These are phyloP conservation scores for Verbena officinalis DNA, from an alignment of 257 asterid genomes.

Conservation along the genomic window DNA sequence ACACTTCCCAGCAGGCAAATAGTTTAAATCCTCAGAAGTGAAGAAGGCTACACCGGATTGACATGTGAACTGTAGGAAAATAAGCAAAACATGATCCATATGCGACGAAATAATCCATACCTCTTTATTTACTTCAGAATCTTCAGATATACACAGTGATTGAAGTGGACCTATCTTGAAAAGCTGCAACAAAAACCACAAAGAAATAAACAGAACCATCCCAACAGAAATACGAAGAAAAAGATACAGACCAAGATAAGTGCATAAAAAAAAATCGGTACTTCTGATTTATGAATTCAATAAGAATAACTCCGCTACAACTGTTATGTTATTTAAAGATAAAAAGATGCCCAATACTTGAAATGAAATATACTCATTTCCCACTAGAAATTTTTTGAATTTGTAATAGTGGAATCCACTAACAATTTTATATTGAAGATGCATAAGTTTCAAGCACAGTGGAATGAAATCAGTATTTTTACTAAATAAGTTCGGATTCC, in stretches of 20 bases:
- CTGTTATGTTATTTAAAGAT: slow-evolving; percentile 4
- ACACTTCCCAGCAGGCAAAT: slow-evolving; percentile 1
- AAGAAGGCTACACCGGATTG: slow-evolving; percentile 7
- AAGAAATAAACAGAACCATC: slow-evolving; percentile 25
- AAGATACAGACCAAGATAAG: slow-evolving; percentile 15
- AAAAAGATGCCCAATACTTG: background rate
- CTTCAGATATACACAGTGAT: slow-evolving; percentile 72
- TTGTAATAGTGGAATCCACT: slow-evolving; percentile 20
- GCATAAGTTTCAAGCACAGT: slow-evolving; percentile 13
- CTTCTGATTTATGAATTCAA: slow-evolving; percentile 10
- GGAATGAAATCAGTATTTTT: slow-evolving; percentile 6
- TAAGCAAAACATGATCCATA: background rate
- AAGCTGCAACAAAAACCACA: slow-evolving; percentile 57
- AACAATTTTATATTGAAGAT: slow-evolving; percentile 18
- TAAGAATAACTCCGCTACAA: background rate
- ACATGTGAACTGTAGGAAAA: background rate
- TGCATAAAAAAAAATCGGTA: slow-evolving; percentile 5
- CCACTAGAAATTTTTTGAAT: slow-evolving; percentile 9
- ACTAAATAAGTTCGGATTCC: slow-evolving; percentile 21
- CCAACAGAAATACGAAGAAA: background rate
- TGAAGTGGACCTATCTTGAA: slow-evolving; percentile 73
- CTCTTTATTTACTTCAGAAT: slow-evolving; percentile 67
- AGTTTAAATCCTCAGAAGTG: slow-evolving; percentile 13
- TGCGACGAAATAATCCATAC: slow-evolving; percentile 41
- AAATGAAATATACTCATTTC: background rate